Base-by-base conservation (phyloP, 2,329 filamentous ascomycete species). In the Ambrosiella beaveri region DNA sequence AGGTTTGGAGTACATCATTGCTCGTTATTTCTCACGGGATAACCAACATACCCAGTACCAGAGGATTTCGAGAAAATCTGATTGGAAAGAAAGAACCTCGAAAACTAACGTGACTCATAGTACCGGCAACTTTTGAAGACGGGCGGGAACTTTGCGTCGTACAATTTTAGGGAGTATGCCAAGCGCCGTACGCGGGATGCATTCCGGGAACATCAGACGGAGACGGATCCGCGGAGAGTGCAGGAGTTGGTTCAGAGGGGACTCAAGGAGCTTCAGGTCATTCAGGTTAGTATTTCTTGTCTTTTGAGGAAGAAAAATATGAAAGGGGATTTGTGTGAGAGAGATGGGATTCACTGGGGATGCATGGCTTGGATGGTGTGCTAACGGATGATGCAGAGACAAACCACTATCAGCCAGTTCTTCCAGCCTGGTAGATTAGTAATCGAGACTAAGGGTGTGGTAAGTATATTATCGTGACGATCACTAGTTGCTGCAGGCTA, bases 91-190 rank as follows among this genome's bases (percentile, higher is more conserved):
- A 27, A 27, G 27, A 27, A 27, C 27, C 5, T 27, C 27, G 5
- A 27, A 27, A 27, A 51, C 47, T 51, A n/a, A 51, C 19, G 9
- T 27, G 27, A 1, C 5, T 35, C 19, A 13, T 63, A 95, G 90
- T 97, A 95, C 73, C 90, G 93, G 64, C 91, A 91, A 67, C 76
- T 98, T 65, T 76, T 97, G 66, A 86, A 90, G 65, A 86, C 93
- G 70, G 83, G 88, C 62, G 77, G 79, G 62, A 86, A 95, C 67
- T 97, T 98, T 71, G 81, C 88, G 62, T 82, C 86, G 64, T 98
- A 97, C 76, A 98, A 97, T 74, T 98, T 96, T 78, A 82, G 93
- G 73, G 91, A 96, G 70, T 98, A 98, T 71, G 90, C 93, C 57
- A 86, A 84, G 71, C 84, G 93, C 68, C 81, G 91, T 70, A 95